Base-by-base conservation (phyloP, 306 rosid species). In the Castanospermum australe region DNA sequence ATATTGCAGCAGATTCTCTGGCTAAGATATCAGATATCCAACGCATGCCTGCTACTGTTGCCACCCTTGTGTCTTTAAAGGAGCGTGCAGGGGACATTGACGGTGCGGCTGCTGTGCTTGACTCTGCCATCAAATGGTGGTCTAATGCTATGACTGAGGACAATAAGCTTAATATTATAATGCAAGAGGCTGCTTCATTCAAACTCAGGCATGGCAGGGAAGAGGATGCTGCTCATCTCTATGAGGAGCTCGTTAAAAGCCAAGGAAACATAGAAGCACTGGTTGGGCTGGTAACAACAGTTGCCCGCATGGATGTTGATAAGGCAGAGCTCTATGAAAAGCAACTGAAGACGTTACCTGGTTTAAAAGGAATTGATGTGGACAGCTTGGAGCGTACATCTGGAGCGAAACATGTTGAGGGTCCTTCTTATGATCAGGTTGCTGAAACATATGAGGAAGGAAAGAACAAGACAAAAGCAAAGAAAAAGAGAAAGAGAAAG, bases 401-500 rank as follows among this genome's bases (percentile, higher is more conserved):
- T 32, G 94, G 99, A 41, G 97, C 91, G 30, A 91, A 93, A 71
- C 94, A 86, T 12, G 88, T 85, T 24, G 98, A 91, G 62, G 89
- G 82, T 81, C 69, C 79, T 75, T 41, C 88, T 72, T 81, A 45
- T 15, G 83, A 70, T 54, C 86, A 62, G 76, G 79, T 82, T 13
- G 28, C 86, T 33, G 99, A 91, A 78, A 60, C 88, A n/a, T 56
- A 66, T 2, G 96, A 89, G 33, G 98, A 86, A 71, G 98, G 90
- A 45, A 93, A 93, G 91, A 88, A 73, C 38, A 95, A 93, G 84
- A 70, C 89, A 28, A 96, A 95, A 84, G 77, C 93, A 51, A 91
- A 93, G 94, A 93, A 86, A 76, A 96, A 93, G 93, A 88, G 99
- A 82, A 93, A 93, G 92, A 91, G 99, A 89, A 96, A 96, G 91